phyloP scores from a whole-genome alignment of 1,284 basidiomycete genomes.

The Cystobasidium sp. region DNA sequence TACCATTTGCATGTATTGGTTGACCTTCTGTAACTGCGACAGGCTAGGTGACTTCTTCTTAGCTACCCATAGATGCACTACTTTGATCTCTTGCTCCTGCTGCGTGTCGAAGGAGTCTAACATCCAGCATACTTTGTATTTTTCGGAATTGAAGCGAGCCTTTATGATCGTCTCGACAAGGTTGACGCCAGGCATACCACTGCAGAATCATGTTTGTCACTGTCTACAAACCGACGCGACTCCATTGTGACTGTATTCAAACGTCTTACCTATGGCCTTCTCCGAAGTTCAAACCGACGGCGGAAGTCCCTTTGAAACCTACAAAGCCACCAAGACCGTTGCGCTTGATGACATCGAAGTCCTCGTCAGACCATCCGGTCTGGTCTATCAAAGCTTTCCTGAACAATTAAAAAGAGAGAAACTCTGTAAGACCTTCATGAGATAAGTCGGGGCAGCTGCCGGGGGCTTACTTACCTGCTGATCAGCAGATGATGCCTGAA shows the following conservation, averaged over 20 bases:
- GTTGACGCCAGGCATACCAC: conserved; percentile 5
- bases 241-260: background rate
- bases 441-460: background rate
- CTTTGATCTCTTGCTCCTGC: background rate
- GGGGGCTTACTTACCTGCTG: background rate
- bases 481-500: conserved; percentile 22
- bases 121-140: conserved; percentile 16
- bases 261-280: background rate
- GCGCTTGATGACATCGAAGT: background rate
- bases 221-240: background rate
- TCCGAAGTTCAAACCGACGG: background rate
- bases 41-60: conserved; percentile 3
- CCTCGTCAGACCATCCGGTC: background rate
- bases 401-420: background rate
- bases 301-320: conserved; percentile 17
- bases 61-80: conserved; percentile 20
- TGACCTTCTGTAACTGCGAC: too few relatives aligned
- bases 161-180: conserved; percentile 9
- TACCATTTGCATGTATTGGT: too few relatives aligned
- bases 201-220: background rate
- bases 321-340: conserved; percentile 20
- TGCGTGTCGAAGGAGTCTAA: background rate
- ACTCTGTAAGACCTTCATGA: background rate
- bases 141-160: background rate
- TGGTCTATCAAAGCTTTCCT: background rate